Base-by-base conservation (phyloP, 2,329 filamentous ascomycete species). In the Botryotinia convoluta region DNA sequence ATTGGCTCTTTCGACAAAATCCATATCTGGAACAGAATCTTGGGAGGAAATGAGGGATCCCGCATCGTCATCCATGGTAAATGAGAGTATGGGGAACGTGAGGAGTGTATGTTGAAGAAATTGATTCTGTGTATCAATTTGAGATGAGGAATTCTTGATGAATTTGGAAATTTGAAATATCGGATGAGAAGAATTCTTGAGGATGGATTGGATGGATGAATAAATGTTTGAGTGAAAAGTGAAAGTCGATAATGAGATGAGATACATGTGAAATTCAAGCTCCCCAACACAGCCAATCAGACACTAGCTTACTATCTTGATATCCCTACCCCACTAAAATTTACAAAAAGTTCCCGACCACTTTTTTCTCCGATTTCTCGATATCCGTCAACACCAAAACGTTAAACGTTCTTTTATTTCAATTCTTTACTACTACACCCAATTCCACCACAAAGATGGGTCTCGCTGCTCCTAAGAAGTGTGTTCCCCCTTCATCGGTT, bases 381-480 rank as follows among this genome's bases (percentile, higher is more conserved):
- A 45, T 72, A 72, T 51, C 51, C 59, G 39, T 60, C 51, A 59
- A 16, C 16, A 29, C 26, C 42, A 18, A 68, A 68, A 44, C 29
- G 45, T 44, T 20, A 4, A 45, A 45, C 42, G 14, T 39, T 45
- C 44, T 26, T 26, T 54, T 18, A 9, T 48, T 60, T 51, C 22
- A 59, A 57, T 44, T 37, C 29, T 45, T 35, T 22, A 45, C 32
- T 22, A 51, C n/a, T 14, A 62, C 32, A 42, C 51, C 42, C 37
- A 26, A 61, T 48, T 29, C 18, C 26, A 62, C 44, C 42, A 62
- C 71, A 74, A 77, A 74, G 54, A 93, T 93, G 91, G 91, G 91
- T 83, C 88, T 93, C 81, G 87, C 90, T 76, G 91, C 84, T 64
- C 87, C 88, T 73, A 90, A 90, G 81, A 92, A 90, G 91, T 92